phyloP scores from a whole-genome alignment of 106 monocot species.

The Dendrobium huoshanense region DNA sequence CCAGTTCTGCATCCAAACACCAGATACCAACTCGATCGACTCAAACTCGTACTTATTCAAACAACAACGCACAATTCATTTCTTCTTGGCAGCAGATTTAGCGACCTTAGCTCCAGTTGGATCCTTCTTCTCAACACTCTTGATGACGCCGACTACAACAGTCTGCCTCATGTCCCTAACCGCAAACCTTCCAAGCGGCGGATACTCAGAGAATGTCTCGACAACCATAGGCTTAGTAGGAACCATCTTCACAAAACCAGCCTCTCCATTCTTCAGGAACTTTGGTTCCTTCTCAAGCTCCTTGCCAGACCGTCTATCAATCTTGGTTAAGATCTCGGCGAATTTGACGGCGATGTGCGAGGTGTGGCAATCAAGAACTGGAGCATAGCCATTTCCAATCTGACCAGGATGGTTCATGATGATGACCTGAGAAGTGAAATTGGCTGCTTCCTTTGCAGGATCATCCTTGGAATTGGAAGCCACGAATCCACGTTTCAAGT shows the following conservation, averaged over 20 bases:
- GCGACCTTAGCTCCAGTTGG: conserved; percentile 65
- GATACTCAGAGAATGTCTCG: conserved; percentile 74
- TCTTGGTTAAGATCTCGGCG: conserved; percentile 48
- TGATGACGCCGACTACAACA: conserved; percentile 79
- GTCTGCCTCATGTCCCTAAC: conserved; percentile 81
- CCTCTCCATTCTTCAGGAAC: conserved; percentile 73
- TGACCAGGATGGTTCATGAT: conserved; percentile 25
- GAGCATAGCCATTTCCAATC: conserved; percentile 12
- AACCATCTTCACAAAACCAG: conserved; percentile 71
- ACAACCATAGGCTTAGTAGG: conserved; percentile 82
- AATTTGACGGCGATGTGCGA: conserved; percentile 57
- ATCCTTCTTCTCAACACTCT: conserved; percentile 80
- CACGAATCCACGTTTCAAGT: conserved; percentile 17
- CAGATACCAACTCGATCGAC: conserved; percentile 10
- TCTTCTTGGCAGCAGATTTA: conserved; percentile 67
- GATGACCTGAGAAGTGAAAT: conserved; percentile 19
- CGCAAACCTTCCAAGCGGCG: conserved; percentile 61
- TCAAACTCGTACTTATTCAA: neutral
- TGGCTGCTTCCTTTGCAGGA: conserved; percentile 19
- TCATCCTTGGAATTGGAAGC: conserved; percentile 14
- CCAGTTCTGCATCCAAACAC: conserved; percentile 56
- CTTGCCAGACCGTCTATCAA: conserved; percentile 48
- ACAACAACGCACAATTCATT: conserved; percentile 30
- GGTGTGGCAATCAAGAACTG: conserved; percentile 53
- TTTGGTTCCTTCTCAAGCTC: conserved; percentile 62